Evolutionary conservation across 108 stramenopile species (phyloP), one percentile per base, ranked within the genome.

Genomic region (Skeletonema potamos): DNA sequence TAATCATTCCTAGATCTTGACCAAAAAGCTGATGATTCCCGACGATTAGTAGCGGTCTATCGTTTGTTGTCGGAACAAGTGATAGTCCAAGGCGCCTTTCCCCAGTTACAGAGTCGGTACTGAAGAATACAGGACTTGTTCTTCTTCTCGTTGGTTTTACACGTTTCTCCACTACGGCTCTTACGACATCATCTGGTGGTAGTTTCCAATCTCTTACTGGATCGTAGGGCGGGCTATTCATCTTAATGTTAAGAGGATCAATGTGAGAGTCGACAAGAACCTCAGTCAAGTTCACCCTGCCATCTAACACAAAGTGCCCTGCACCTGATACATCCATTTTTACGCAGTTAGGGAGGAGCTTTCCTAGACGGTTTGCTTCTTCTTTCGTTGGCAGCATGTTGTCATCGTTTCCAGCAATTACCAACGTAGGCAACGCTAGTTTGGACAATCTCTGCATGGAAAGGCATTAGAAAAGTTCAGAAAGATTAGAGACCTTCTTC

Each of bases 11-110:
- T 4, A 95, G 68, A 77, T 97, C 96, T 12, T 81, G 67, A 3
- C 68, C 86, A 80, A 86, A 72, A 2, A 97, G 77, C 81, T 97
- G 96, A 66, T 97, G 96, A 69, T 97, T 97, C 2, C 85, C 91
- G 37, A 97, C 96, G 71, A 97, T 88, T 18, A 97, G 54, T 17
- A 97, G 22, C 8, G 94, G 94, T 13, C 82, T 76, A 8, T 87
- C 58, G 10, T 39, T 33, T n/a, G 68, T 33, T n/a, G 68, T 64
- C 24, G 92, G 92, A 9, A 94, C 59, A 41, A 85, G 76, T 7
- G 68, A 78, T 11, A 94, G 64, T 12, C 93, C 93, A 30, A 58
- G 79, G 6, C 85, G 68, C 9, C 90, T 70, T 27, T 86, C 84
- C 9, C 91, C 90, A 48, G 86, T 73, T 6, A 30, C 27, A 4